A percentile compares a stretch with the other conserved stretches of the same genome.
These are phyloP conservation scores for Adansonia digitata DNA, from an alignment of 345 rosid species.

Conservation along the genomic window DNA sequence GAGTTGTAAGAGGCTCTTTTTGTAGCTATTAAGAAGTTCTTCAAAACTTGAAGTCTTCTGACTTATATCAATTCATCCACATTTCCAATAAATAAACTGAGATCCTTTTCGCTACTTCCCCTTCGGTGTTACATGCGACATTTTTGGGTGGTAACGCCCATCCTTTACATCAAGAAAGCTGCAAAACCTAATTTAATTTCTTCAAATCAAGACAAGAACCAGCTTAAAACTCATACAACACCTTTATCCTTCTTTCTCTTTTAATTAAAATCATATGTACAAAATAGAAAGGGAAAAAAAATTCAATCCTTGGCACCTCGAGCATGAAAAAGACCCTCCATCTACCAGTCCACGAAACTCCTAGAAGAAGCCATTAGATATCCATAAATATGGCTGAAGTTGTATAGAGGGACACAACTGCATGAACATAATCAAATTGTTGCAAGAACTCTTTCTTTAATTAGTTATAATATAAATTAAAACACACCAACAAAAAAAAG, in stretches of 20 bases:
- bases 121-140: conserved; percentile 61
- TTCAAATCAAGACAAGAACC: background rate
- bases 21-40: conserved; percentile 2
- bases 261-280: background rate
- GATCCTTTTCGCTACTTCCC: conserved; percentile 87
- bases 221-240: background rate
- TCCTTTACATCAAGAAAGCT: conserved; percentile 76
- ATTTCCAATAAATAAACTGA: conserved; percentile 45
- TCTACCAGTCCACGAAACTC: conserved; percentile 95
- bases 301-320: conserved; percentile 32
- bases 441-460: background rate
- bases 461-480: background rate
- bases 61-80: background rate
- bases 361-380: conserved; percentile 72
- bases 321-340: conserved; percentile 35
- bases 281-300: conserved; percentile 1
- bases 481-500: background rate
- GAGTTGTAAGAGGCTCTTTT: background rate
- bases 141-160: conserved; percentile 59
- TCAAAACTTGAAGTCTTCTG: background rate
- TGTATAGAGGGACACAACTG: conserved; percentile 91
- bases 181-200: conserved; percentile 20
- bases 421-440: conserved; percentile 19
- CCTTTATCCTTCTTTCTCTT: no score
- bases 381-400: conserved; percentile 71